phyloP scores from a whole-genome alignment of 306 rosid species.

The Malus sieversii region DNA sequence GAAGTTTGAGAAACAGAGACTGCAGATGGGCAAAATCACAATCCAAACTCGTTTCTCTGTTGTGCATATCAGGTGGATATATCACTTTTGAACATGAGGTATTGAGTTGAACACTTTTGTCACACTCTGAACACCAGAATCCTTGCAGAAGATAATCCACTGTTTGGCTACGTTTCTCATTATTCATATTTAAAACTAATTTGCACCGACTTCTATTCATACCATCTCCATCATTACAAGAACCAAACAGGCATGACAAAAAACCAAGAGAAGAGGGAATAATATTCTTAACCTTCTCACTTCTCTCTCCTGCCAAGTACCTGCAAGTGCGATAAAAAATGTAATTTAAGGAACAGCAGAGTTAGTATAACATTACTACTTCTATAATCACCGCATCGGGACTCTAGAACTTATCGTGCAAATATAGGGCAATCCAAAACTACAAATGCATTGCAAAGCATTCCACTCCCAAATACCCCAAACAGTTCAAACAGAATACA shows the following conservation, averaged over 20 bases:
- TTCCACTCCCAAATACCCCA: neutral
- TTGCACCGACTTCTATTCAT: constrained; percentile 40
- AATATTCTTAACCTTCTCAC: constrained; percentile 46
- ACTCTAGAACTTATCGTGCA: neutral
- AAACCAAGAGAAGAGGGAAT: constrained; percentile 72
- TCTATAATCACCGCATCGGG: neutral
- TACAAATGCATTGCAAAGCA: neutral
- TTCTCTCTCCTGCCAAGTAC: constrained; percentile 41
- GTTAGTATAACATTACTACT: neutral
- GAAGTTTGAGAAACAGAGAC: constrained; percentile 60
- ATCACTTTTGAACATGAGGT: constrained; percentile 29
- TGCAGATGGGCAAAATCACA: constrained; percentile 43
- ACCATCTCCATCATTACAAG: constrained; percentile 37
- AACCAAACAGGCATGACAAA: constrained; percentile 83
- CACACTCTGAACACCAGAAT: constrained; percentile 87
- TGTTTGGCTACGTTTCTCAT: constrained; percentile 39
- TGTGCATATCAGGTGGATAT: constrained; percentile 23
- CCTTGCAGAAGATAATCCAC: constrained; percentile 60
- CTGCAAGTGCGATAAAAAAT: constrained; percentile 34
- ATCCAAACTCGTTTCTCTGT: constrained; percentile 34
- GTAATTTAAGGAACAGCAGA: constrained; percentile 17
- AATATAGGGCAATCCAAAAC: neutral
- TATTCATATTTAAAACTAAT: constrained; percentile 34
- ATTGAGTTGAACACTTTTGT: constrained; percentile 29
- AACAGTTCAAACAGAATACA: neutral